These are phyloP conservation scores for Piper betle DNA, from an alignment of 164 flowering plant genomes.

Conservation along the genomic window DNA sequence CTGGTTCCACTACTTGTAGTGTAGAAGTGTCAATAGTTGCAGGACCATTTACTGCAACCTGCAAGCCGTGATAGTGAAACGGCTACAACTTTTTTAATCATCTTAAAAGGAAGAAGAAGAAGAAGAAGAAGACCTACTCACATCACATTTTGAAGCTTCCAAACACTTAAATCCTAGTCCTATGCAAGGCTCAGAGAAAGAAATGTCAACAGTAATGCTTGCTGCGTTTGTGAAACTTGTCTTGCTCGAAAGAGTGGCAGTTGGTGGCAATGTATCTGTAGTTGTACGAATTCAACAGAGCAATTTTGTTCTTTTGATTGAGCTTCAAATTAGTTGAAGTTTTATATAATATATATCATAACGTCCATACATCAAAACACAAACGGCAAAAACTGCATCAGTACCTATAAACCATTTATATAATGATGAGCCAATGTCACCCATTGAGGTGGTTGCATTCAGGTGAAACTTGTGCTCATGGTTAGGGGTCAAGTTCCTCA, in stretches of 20 bases:
- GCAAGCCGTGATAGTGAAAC: slow-evolving; percentile 5
- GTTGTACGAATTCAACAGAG: background rate
- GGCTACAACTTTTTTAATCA: too few species aligned
- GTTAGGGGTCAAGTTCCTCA: slow-evolving; percentile 33
- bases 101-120: background rate
- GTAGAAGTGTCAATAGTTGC: slow-evolving; percentile 28
- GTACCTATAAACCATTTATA: slow-evolving; percentile 59
- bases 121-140: slow-evolving; percentile 14
- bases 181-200: slow-evolving; percentile 43
- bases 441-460: slow-evolving; percentile 24
- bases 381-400: background rate
- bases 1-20: slow-evolving; percentile 20
- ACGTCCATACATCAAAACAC: background rate
- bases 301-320: background rate
- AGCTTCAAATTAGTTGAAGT: background rate
- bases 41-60: slow-evolving; percentile 35
- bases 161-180: slow-evolving; percentile 41
- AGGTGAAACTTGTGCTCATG: slow-evolving; percentile 30
- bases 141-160: slow-evolving; percentile 37
- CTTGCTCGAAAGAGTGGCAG: slow-evolving; percentile 29
- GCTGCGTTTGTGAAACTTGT: slow-evolving; percentile 33
- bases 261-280: slow-evolving; percentile 45
- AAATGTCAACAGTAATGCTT: slow-evolving; percentile 21
- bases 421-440: slow-evolving; percentile 34
- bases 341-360: background rate